A percentile compares a stretch with the other conserved stretches of the same genome.
Conservation (phyloP, 2,329 filamentous ascomycete genomes). For the Thelonectria blattea region DNA sequence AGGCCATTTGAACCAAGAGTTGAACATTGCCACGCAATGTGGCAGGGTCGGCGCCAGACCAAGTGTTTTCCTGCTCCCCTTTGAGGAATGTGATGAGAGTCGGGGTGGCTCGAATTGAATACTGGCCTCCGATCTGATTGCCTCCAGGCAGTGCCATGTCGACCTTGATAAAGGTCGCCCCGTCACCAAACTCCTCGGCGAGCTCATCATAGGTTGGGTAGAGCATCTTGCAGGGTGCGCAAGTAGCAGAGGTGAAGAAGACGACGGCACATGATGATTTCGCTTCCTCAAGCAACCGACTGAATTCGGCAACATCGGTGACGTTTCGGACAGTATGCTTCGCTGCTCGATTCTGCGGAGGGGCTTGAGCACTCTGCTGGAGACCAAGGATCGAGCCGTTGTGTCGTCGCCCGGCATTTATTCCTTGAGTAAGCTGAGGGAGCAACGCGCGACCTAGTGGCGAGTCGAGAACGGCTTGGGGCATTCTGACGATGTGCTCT, state of each 20-base stretch:
- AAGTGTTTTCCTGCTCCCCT: conserved; percentile 77
- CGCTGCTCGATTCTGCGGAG: conserved; percentile 29
- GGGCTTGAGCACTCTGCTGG: conserved; percentile 45
- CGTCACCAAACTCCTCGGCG: conserved; percentile 72
- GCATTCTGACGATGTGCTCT: conserved; percentile 82
- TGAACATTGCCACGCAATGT: conserved; percentile 74
- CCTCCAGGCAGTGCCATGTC: conserved; percentile 73
- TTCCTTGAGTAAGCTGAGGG: conserved; percentile 66
- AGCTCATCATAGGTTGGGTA: conserved; percentile 85
- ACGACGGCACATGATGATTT: conserved; percentile 75
- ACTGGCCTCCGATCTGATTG: conserved; percentile 67
- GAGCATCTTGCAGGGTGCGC: conserved; percentile 80
- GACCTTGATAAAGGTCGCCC: conserved; percentile 79
- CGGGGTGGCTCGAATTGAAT: conserved; percentile 77
- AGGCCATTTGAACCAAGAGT: conserved; percentile 76
- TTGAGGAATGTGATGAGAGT: conserved; percentile 87
- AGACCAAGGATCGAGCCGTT: conserved; percentile 61
- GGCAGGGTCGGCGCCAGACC: conserved; percentile 76
- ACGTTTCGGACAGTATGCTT: conserved; percentile 62
- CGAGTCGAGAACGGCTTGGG: conserved; percentile 82
- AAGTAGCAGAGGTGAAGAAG: conserved; percentile 92
- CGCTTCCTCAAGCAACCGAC: conserved; percentile 58
- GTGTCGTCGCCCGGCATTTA: conserved; percentile 54
- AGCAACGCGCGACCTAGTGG: conserved; percentile 88
- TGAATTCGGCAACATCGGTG: conserved; percentile 49